Evolutionary conservation across 2,329 filamentous ascomycete genomes (phyloP), one percentile per base, ranked within the genome.

Genomic region (Aschersonia sp.): DNA sequence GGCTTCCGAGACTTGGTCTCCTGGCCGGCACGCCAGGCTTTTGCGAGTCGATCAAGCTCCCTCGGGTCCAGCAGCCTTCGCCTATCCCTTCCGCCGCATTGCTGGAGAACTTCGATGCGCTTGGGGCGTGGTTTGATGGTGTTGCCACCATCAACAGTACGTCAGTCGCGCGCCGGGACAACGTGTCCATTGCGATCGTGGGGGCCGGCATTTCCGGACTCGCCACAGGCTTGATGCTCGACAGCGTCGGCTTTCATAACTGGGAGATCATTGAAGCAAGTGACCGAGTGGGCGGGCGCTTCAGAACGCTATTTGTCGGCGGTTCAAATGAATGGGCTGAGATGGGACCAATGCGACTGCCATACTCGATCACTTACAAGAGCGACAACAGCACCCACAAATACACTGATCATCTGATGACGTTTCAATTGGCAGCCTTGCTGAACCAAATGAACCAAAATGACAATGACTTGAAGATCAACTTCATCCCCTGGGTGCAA

Each of bases 331-430:
- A 12, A 62, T 58, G 53, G 44, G 56, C 56, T 43, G 58, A 71
- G 49, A 67, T 71, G 60, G 68, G 68, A 0, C 67, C 67, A 0
- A 70, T 70, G 68, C 62, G 68, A 2, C 66, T 70, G 46, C 67
- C 68, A 0, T 59, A 66, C 30, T 60, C 58, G 43, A 60, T 68
- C 45, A 65, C 60, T 0, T 67, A 69, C 47, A 53, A 61, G 1
- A 63, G 65, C 43, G 66, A 59, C 4, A 68, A 69, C 44, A 62
- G 67, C 48, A 70, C 66, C 0, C 57, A 68, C 4, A 54, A 64
- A 30, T 65, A 69, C 48, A 62, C 62, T 46, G 67, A 70, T 45
- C 67, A 70, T 47, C 61, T 58, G 30, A 64, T 70, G 59, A 62
- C 67, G 1, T 70, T 68, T 41, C 64, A 70, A 52, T 55, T 70